A percentile compares a stretch with the other conserved stretches of the same genome.
Evolutionary conservation across 2,329 filamentous ascomycete species (phyloP).

Genomic region (Zasmidium cellare): DNA sequence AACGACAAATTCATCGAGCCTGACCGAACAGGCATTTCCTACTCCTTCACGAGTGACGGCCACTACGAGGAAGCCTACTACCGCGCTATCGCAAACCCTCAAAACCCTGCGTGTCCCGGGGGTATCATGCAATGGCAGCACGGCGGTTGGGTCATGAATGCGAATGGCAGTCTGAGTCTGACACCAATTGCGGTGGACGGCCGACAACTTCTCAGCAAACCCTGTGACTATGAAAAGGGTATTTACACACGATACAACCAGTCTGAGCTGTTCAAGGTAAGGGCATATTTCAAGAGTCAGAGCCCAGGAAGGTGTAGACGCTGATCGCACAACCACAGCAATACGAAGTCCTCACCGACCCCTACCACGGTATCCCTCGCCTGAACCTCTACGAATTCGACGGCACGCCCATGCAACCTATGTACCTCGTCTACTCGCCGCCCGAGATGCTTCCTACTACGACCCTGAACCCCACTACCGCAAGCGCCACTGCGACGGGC

Average conservation of each 20-base stretch:
- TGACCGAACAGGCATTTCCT: slow-evolving; percentile 66
- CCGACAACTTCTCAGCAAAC: slow-evolving; percentile 65
- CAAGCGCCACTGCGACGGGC: slow-evolving; percentile 34
- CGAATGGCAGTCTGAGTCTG: slow-evolving; percentile 60
- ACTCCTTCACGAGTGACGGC: slow-evolving; percentile 70
- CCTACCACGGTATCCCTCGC: slow-evolving; percentile 62
- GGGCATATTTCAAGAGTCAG: slow-evolving; percentile 4
- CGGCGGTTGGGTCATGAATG: slow-evolving; percentile 58
- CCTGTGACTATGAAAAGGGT: slow-evolving; percentile 57
- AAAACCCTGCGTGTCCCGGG: slow-evolving; percentile 59
- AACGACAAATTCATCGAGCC: slow-evolving; percentile 68
- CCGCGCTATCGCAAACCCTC: slow-evolving; percentile 64
- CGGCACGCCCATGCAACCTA: slow-evolving; percentile 64
- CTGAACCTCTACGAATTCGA: slow-evolving; percentile 66
- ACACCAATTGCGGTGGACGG: slow-evolving; percentile 66
- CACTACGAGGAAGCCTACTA: slow-evolving; percentile 71
- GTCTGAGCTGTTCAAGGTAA: slow-evolving; percentile 62
- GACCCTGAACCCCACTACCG: slow-evolving; percentile 59
- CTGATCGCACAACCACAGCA: slow-evolving; percentile 32
- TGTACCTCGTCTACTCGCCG: slow-evolving; percentile 64
- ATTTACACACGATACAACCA: slow-evolving; percentile 68
- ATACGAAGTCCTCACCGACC: slow-evolving; percentile 54
- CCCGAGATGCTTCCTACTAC: slow-evolving; percentile 70
- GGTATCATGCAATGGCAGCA: slow-evolving; percentile 74
- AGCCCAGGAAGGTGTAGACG: background rate